Evolutionary conservation across 768 basidiomycete genomes (phyloP).

Genomic region (Porpolomopsis calyptriformis): DNA sequence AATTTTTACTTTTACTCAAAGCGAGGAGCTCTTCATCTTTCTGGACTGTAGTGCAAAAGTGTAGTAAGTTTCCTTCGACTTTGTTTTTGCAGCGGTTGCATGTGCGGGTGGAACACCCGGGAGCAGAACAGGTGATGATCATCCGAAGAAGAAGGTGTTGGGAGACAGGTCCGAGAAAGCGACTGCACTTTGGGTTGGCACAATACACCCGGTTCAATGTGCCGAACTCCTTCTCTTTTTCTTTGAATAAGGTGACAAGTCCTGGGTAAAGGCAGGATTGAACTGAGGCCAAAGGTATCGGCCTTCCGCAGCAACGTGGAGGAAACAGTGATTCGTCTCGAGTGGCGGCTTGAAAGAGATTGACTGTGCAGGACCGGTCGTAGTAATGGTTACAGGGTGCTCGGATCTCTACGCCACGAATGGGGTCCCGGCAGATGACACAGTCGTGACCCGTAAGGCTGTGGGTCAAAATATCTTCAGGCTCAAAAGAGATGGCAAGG

Average conservation of each 20-base stretch:
- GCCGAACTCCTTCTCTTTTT: conserved; percentile 37
- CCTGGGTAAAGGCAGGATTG: conserved; percentile 12
- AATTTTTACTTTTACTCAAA: conserved; percentile 34
- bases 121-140: conserved; percentile 30
- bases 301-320: conserved; percentile 28
- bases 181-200: conserved; percentile 38
- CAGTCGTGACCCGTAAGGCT: conserved; percentile 5
- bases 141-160: conserved; percentile 25
- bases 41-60: neutral
- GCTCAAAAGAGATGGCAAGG: too few relatives aligned
- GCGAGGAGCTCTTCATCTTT: conserved; percentile 25
- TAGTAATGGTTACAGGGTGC: conserved; percentile 31
- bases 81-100: conserved; percentile 24
- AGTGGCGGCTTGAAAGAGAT: conserved; percentile 24
- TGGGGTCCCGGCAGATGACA: conserved; percentile 9
- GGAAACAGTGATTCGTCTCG: conserved; percentile 34
- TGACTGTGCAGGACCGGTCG: conserved; percentile 23
- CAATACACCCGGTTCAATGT: conserved; percentile 41
- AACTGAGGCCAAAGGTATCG: conserved; percentile 14
- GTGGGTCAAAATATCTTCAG: neutral
- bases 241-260: conserved; percentile 25
- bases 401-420: conserved; percentile 9
- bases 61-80: neutral
- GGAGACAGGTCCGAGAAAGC: conserved; percentile 38
- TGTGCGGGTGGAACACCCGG: conserved; percentile 40